Evolutionary conservation across 2,329 filamentous ascomycete species (phyloP), one percentile per base, ranked within the genome.

Genomic region (Sporothrix mexicana): DNA sequence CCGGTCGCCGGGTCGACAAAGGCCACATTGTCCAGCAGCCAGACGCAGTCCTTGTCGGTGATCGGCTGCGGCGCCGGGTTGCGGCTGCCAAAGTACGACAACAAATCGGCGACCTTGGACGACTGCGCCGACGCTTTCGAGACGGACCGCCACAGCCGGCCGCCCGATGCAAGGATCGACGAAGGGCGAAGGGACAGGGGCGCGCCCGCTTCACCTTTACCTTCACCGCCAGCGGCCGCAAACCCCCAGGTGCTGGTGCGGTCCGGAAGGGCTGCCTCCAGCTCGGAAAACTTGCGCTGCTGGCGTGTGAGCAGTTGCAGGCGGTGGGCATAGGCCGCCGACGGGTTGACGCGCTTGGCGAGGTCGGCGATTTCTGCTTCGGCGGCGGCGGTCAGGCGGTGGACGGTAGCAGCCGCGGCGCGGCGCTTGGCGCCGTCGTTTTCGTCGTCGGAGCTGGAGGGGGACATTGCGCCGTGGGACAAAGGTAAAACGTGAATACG

Each of bases 1-100:
- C 70, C 82, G 83, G 1, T 68, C 62, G 15, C 45, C 36, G 12
- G 7, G 30, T 49, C 41, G 57, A 23, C 25, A 80, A 92, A 95
- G 4, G 94, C 95, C 2, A 93, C 95, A 78, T 96, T 97, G 83
- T 98, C 94, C 66, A 98, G 85, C 8, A 98, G 84, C 95, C 95
- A 98, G 55, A 98, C 90, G 15, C 88, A 89, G 80, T 97, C 92
- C 53, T 88, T 82, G 17, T 85, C 84, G 71, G 89, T 87, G 64
- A 93, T 87, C 47, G 85, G 83, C 62, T 86, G 86, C 0, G 87
- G 85, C 13, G 91, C 82, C 0, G 91, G 90, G 77, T 90, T 91
- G 72, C 79, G 79, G 67, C 80, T 79, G 25, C 86, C 85, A 0
- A 90, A 80, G 71, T 85, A 85, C 2, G 85, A 86, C 36, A 90